These are phyloP conservation scores for Penicillium simplicissimum DNA, from an alignment of 495 filamentous ascomycete species.

Conservation along the genomic window DNA sequence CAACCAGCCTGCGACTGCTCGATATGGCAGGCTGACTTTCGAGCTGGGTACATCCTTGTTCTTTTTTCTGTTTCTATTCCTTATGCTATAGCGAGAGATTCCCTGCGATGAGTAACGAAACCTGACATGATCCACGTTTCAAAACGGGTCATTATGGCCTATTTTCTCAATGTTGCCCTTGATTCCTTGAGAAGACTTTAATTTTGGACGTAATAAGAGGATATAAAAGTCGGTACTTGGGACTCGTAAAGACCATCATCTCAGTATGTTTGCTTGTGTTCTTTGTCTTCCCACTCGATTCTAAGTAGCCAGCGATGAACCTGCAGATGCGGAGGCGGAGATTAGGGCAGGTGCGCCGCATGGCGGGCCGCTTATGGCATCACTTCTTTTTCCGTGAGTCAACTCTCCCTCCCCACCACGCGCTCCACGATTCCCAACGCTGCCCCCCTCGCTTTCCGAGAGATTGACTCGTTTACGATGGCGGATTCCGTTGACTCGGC, in stretches of 20 bases:
- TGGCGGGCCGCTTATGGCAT: slow-evolving; percentile 43
- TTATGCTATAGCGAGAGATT: slow-evolving; percentile 29
- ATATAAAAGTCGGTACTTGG: background rate
- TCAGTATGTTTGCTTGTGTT: background rate
- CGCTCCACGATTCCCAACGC: slow-evolving; percentile 24
- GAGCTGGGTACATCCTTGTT: slow-evolving; percentile 9
- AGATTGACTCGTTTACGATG: slow-evolving; percentile 34
- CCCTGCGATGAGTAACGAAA: slow-evolving; percentile 31
- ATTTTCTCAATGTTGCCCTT: background rate
- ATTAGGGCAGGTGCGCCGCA: background rate
- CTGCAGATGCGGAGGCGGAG: slow-evolving; percentile 12
- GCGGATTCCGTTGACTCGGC: slow-evolving; percentile 30
- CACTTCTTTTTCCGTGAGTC: slow-evolving; percentile 42
- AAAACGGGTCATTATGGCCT: slow-evolving; percentile 1
- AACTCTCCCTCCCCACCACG: slow-evolving; percentile 38
- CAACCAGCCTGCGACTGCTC: slow-evolving; percentile 6
- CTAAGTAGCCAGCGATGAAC: background rate
- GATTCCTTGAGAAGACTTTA: background rate
- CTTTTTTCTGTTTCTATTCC: slow-evolving; percentile 24
- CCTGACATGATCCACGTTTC: slow-evolving; percentile 25
- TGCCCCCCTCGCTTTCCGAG: slow-evolving; percentile 17
- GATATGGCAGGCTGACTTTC: background rate
- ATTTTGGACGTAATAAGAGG: background rate
- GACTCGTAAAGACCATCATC: background rate
- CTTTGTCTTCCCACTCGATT: background rate